Evolutionary conservation across 1,284 basidiomycete species (phyloP).

Genomic region (Mycena citricolor): DNA sequence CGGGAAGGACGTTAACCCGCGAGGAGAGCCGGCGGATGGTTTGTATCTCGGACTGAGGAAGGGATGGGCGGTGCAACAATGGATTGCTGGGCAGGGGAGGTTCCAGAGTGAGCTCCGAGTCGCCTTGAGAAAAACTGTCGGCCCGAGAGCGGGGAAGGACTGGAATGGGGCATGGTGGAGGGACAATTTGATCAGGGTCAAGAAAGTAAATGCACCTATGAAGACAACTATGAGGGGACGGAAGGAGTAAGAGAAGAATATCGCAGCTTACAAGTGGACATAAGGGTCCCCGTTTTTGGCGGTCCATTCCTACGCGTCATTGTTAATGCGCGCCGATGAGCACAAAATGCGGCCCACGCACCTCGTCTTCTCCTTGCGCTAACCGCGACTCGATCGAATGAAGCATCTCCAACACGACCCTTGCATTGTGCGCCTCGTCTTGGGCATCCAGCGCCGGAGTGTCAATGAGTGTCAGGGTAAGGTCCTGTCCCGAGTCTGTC

Average conservation of each 20-base stretch:
- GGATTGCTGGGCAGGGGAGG: slow-evolving; percentile 74
- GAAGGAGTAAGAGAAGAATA: slow-evolving; percentile 25
- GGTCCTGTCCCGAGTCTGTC: slow-evolving; percentile 46
- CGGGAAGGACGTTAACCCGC: slow-evolving; percentile 93
- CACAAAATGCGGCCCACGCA: slow-evolving; percentile 46
- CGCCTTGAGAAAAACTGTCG: slow-evolving; percentile 67
- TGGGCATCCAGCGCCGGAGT: slow-evolving; percentile 72
- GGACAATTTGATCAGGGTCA: slow-evolving; percentile 73
- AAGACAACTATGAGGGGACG: slow-evolving; percentile 24
- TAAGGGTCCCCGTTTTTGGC: slow-evolving; percentile 68
- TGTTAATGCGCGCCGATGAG: slow-evolving; percentile 21
- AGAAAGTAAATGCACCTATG: slow-evolving; percentile 77
- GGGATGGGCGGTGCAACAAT: slow-evolving; percentile 58
- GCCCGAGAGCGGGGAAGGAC: slow-evolving; percentile 62
- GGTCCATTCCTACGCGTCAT: slow-evolving; percentile 55
- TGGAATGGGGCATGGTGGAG: slow-evolving; percentile 61
- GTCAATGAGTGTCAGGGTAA: slow-evolving; percentile 73
- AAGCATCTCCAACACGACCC: slow-evolving; percentile 60
- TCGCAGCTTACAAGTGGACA: slow-evolving; percentile 69
- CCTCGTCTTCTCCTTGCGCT: slow-evolving; percentile 66
- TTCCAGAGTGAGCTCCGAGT: slow-evolving; percentile 73
- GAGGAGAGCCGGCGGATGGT: slow-evolving; percentile 88
- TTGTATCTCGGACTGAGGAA: slow-evolving; percentile 80
- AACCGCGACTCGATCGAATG: slow-evolving; percentile 67
- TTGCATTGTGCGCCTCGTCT: slow-evolving; percentile 58